Conservation (phyloP, 2,329 filamentous ascomycete species). For the Hymenoscyphus salicellus region DNA sequence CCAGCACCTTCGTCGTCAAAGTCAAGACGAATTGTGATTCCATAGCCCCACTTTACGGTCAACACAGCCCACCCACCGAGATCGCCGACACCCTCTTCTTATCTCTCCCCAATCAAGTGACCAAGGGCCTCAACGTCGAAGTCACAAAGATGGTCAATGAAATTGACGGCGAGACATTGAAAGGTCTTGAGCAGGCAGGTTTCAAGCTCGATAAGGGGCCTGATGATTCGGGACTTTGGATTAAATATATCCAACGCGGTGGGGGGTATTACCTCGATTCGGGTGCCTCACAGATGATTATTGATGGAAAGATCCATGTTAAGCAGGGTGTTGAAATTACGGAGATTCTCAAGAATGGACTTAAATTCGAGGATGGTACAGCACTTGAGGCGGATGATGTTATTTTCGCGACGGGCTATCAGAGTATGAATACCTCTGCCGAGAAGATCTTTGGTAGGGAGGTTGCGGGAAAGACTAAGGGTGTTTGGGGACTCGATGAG, state of each 20-base stretch:
- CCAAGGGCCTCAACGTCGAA: constrained; percentile 57
- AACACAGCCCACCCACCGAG: constrained; percentile 50
- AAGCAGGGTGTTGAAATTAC: constrained; percentile 47
- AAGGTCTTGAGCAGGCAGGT: constrained; percentile 52
- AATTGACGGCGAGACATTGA: constrained; percentile 41
- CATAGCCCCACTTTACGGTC: constrained; percentile 42
- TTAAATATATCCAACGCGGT: constrained; percentile 60
- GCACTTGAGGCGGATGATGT: constrained; percentile 51
- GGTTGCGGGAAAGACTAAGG: constrained; percentile 46
- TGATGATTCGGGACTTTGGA: constrained; percentile 51
- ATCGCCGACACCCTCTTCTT: constrained; percentile 63
- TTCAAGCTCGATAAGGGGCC: constrained; percentile 59
- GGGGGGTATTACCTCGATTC: constrained; percentile 60
- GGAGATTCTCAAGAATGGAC: constrained; percentile 39
- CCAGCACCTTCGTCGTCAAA: constrained; percentile 61
- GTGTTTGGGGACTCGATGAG: constrained; percentile 49
- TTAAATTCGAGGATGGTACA: constrained; percentile 45
- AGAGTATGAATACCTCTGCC: constrained; percentile 52
- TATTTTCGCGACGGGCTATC: constrained; percentile 48
- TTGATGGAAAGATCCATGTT: constrained; percentile 53
- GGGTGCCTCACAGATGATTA: constrained; percentile 51
- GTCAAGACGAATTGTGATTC: constrained; percentile 45
- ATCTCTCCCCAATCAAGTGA: constrained; percentile 55
- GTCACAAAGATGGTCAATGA: constrained; percentile 40
- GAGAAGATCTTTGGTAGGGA: constrained; percentile 50